Evolutionary conservation across 2,329 filamentous ascomycete genomes (phyloP).

Genomic region (Ceratocystis cacaofunesta): DNA sequence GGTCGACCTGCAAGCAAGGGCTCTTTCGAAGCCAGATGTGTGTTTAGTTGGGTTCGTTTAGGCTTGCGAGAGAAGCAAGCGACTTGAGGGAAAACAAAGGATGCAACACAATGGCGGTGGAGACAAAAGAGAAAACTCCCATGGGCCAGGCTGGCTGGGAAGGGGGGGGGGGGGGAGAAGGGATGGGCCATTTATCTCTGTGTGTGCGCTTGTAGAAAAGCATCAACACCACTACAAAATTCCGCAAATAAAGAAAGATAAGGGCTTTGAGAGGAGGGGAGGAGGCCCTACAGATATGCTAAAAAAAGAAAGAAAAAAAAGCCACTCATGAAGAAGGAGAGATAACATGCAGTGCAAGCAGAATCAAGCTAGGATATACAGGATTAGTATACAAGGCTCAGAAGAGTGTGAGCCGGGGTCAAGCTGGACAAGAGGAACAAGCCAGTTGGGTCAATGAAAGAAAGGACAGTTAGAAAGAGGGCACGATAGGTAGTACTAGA

Average conservation of each 20-base stretch:
- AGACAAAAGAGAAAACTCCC: not conserved
- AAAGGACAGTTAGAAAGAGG: not conserved
- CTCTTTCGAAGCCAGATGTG: not conserved
- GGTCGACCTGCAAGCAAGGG: not conserved
- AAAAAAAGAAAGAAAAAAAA: not conserved
- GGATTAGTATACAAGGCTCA: not conserved
- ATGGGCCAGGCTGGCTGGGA: not conserved
- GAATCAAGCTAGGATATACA: not conserved
- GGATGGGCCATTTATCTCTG: no score
- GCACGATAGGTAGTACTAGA: not conserved
- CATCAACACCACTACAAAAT: no score
- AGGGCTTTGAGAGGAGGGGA: no score
- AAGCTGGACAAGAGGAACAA: not conserved
- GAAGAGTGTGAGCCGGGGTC: not conserved
- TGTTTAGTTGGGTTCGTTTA: not conserved
- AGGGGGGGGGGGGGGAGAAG: not conserved
- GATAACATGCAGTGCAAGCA: no score
- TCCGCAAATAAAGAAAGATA: no score
- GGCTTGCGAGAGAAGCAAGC: not conserved
- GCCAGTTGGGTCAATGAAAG: not conserved
- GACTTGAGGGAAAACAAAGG: not conserved
- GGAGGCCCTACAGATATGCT: no score
- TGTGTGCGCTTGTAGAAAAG: no score
- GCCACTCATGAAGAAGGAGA: not conserved
- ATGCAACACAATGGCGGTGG: not conserved